A percentile compares a stretch with the other conserved stretches of the same genome.
Conservation (phyloP, 495 filamentous ascomycete species). For the Terfezia claveryi region DNA sequence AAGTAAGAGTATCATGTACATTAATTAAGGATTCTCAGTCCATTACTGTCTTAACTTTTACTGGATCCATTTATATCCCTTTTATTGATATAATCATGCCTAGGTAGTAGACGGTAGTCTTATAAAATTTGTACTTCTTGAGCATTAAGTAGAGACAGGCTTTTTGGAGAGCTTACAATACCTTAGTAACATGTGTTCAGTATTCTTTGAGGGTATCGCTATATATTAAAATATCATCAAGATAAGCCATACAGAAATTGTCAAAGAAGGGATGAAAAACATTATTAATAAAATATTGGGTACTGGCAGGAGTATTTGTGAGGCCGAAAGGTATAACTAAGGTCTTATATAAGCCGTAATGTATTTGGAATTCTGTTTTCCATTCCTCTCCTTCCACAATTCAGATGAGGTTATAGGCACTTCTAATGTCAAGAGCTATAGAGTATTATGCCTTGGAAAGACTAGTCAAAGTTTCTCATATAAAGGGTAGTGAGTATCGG, state of each 20-base stretch:
- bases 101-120: not conserved
- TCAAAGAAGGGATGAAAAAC: constrained; percentile 12
- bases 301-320: constrained; percentile 8
- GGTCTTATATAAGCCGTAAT: constrained; percentile 17
- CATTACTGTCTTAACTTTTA: too few relatives aligned
- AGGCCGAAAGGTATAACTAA: constrained; percentile 16
- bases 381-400: constrained; percentile 9
- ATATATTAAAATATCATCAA: constrained; percentile 23
- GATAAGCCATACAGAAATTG: constrained; percentile 16
- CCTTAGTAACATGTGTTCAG: constrained; percentile 7
- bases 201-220: constrained; percentile 10
- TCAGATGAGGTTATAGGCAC: constrained; percentile 1
- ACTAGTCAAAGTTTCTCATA: too few relatives aligned
- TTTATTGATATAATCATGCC: not conserved
- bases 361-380: constrained; percentile 19
- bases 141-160: not conserved
- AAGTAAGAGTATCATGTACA: too few relatives aligned
- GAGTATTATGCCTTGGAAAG: too few relatives aligned
- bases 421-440: not conserved
- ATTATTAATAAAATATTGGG: constrained; percentile 8
- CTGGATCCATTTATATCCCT: not conserved
- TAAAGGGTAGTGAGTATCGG: too few relatives aligned
- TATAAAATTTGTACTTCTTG: not conserved
- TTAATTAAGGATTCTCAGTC: too few relatives aligned
- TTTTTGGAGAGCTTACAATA: constrained; percentile 3